Percentiles rank a stretch among this genome's conserved stretches.
Evolutionary conservation across 2,329 filamentous ascomycete species (phyloP).

Genomic region (Lecanoromycetidae sp.): DNA sequence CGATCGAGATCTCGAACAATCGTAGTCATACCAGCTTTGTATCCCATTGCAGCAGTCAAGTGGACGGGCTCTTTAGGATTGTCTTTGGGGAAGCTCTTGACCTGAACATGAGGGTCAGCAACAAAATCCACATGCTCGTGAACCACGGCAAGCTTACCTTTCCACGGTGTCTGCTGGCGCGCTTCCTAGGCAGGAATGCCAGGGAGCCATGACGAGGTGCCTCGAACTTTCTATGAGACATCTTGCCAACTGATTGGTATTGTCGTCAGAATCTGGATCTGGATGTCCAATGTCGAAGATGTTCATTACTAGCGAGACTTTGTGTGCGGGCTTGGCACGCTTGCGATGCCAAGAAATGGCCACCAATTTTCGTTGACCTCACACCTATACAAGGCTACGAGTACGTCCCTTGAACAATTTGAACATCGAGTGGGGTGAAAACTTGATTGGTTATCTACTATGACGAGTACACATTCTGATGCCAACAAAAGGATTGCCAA

Average conservation of each 20-base stretch:
- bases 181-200: slow-evolving; percentile 75
- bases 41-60: slow-evolving; percentile 94
- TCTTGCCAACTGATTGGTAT: slow-evolving; percentile 20
- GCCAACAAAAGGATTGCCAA: too few species aligned
- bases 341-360: too few species aligned
- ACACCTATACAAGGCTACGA: too few species aligned
- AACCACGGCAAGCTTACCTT: slow-evolving; percentile 67
- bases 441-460: too few species aligned
- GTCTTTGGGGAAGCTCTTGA: slow-evolving; percentile 92
- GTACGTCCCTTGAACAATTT: too few species aligned
- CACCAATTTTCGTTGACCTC: too few species aligned
- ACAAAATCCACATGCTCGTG: neutral
- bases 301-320: neutral
- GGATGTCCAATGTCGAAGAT: neutral
- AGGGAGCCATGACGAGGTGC: slow-evolving; percentile 91
- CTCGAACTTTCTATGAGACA: slow-evolving; percentile 60
- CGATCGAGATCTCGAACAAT: slow-evolving; percentile 98
- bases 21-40: slow-evolving; percentile 99
- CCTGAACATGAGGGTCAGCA: slow-evolving; percentile 4
- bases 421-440: too few species aligned
- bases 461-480: too few species aligned
- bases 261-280: neutral
- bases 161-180: slow-evolving; percentile 83
- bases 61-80: slow-evolving; percentile 99
- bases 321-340: too few species aligned